phyloP scores from a whole-genome alignment of 2,329 filamentous ascomycete genomes.

The Penicillium frequentans region DNA sequence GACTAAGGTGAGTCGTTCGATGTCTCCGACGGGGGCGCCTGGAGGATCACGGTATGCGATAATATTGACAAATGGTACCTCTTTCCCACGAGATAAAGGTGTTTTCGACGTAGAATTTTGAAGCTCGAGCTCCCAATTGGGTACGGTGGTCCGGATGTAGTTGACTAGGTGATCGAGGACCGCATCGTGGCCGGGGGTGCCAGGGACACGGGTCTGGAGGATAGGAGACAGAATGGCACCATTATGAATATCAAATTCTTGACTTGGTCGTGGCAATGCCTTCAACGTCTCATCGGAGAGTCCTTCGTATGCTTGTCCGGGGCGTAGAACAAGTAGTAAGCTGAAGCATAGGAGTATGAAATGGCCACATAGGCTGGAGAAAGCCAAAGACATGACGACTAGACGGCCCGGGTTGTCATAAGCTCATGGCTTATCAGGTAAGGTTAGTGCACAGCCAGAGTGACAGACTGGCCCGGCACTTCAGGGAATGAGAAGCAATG shows the following conservation, averaged over 20 bases:
- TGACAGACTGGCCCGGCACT: slow-evolving; percentile 10
- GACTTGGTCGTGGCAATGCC: slow-evolving; percentile 68
- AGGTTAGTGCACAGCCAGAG: background rate
- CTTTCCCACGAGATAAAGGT: slow-evolving; percentile 67
- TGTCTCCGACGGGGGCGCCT: slow-evolving; percentile 71
- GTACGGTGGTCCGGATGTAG: slow-evolving; percentile 75
- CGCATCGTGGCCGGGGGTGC: slow-evolving; percentile 70
- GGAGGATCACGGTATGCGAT: slow-evolving; percentile 87
- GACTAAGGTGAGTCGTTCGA: slow-evolving; percentile 78
- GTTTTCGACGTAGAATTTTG: slow-evolving; percentile 90
- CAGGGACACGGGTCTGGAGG: slow-evolving; percentile 82
- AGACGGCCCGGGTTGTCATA: background rate
- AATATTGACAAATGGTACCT: slow-evolving; percentile 83
- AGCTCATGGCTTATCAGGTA: slow-evolving; percentile 13
- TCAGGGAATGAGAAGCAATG: background rate
- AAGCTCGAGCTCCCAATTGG: slow-evolving; percentile 75
- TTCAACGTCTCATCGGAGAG: slow-evolving; percentile 75
- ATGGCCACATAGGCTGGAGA: slow-evolving; percentile 28
- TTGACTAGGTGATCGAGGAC: slow-evolving; percentile 79
- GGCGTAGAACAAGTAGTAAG: slow-evolving; percentile 23
- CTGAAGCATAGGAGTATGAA: slow-evolving; percentile 28
- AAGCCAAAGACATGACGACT: slow-evolving; percentile 27
- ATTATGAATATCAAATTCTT: slow-evolving; percentile 74
- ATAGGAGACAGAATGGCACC: slow-evolving; percentile 82
- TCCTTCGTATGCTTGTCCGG: slow-evolving; percentile 52